These are phyloP conservation scores for apple (Malus domestica) DNA, from an alignment of 306 rosid genomes.

Conservation along the genomic window DNA sequence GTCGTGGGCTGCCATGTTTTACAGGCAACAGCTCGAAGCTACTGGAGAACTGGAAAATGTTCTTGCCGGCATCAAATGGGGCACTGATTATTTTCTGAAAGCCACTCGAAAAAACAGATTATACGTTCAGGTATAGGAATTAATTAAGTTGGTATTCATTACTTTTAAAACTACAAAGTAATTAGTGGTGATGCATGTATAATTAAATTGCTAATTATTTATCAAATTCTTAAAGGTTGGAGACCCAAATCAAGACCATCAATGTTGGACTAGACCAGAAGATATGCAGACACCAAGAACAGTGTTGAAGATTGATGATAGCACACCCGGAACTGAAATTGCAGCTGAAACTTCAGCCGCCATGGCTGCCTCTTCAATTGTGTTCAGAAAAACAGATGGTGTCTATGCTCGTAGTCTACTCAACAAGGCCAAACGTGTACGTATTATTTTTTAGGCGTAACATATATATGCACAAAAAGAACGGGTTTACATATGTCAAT, in stretches of 20 bases:
- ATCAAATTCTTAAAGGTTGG: conserved; percentile 47
- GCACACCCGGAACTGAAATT: conserved; percentile 59
- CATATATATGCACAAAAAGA: background rate
- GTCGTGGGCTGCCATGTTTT: conserved; percentile 64
- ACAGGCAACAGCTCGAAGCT: conserved; percentile 40
- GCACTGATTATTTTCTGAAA: conserved; percentile 80
- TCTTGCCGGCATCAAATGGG: conserved; percentile 67
- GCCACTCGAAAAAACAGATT: conserved; percentile 29
- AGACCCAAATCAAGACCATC: conserved; percentile 63
- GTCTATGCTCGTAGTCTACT: conserved; percentile 68
- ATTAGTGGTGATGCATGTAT: background rate
- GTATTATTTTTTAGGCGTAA: background rate
- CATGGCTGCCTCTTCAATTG: conserved; percentile 75
- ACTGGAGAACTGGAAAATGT: conserved; percentile 46
- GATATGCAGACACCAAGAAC: conserved; percentile 65
- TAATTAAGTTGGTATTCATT: background rate
- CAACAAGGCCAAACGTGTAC: conserved; percentile 82
- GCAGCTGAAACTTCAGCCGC: conserved; percentile 95
- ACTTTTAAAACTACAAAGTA: background rate
- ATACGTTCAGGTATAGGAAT: conserved; percentile 53
- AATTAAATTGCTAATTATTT: background rate
- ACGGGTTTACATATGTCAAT: background rate
- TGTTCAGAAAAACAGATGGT: conserved; percentile 32
- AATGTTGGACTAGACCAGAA: conserved; percentile 83
- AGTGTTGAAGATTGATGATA: conserved; percentile 42